phyloP scores from a whole-genome alignment of 2,329 filamentous ascomycete species.

The Elsinoe fawcettii region DNA sequence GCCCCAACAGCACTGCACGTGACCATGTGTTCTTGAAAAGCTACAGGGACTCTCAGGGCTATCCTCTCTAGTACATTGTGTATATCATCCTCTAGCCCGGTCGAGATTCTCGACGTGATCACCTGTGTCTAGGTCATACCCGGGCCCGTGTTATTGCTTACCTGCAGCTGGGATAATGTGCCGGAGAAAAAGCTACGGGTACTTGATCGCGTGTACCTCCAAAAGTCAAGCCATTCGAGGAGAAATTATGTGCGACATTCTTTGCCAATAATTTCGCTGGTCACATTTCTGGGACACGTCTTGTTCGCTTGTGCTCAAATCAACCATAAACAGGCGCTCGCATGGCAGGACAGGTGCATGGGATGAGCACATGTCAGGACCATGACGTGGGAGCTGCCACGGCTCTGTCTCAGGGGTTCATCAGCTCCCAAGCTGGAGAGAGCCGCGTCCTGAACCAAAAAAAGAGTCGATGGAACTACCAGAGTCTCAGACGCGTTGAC shows the following conservation, averaged over 20 bases:
- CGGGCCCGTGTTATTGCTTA: neutral
- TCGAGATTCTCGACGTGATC: too few relatives aligned
- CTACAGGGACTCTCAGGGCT: too few relatives aligned
- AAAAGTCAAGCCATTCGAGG: neutral
- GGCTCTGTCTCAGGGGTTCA: neutral
- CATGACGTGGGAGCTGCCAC: conserved; percentile 5
- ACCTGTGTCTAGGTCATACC: too few relatives aligned
- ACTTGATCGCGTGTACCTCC: neutral
- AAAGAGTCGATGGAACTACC: neutral
- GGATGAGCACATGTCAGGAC: conserved; percentile 7
- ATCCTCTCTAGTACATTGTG: too few relatives aligned
- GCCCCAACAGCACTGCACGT: too few relatives aligned
- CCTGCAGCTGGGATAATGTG: neutral
- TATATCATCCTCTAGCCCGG: too few relatives aligned
- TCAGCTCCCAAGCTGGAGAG: conserved; percentile 6
- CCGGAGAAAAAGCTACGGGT: neutral
- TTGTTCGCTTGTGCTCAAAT: neutral
- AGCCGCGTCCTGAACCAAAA: conserved; percentile 3
- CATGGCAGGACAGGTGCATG: neutral
- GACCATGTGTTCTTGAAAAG: too few relatives aligned
- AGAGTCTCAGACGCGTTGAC: neutral
- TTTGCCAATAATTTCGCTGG: neutral
- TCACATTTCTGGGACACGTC: neutral
- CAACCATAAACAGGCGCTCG: neutral
- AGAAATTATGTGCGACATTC: neutral